Evolutionary conservation across 1,284 basidiomycete genomes (phyloP).

Genomic region (Cutaneotrichosporon mucoides): DNA sequence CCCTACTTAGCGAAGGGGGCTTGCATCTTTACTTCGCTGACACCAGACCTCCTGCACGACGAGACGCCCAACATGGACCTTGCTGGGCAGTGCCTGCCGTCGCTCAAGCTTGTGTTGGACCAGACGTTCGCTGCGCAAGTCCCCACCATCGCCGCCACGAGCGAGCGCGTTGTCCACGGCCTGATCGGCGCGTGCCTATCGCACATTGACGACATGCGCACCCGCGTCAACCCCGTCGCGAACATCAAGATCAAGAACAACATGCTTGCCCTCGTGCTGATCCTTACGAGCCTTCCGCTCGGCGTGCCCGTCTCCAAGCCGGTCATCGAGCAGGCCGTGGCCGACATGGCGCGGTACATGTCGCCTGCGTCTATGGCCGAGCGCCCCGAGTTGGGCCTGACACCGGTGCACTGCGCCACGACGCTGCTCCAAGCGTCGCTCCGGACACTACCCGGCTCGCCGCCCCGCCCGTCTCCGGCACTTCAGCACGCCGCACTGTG

Average conservation of each 20-base stretch:
- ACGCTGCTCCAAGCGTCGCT: slow-evolving; percentile 64
- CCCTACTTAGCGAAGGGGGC: no score
- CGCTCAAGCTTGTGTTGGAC: slow-evolving; percentile 69
- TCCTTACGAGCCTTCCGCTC: slow-evolving; percentile 74
- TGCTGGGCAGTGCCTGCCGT: slow-evolving; percentile 70
- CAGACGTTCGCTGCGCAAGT: slow-evolving; percentile 42
- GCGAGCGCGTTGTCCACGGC: slow-evolving; percentile 67
- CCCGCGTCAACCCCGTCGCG: slow-evolving; percentile 70
- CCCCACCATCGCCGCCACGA: slow-evolving; percentile 30
- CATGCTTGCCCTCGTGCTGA: slow-evolving; percentile 76
- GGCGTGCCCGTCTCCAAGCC: slow-evolving; percentile 65
- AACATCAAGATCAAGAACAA: slow-evolving; percentile 86
- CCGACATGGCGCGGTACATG: slow-evolving; percentile 70
- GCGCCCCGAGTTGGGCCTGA: slow-evolving; percentile 68
- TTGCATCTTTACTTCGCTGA: no score
- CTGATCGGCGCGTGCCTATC: slow-evolving; percentile 77
- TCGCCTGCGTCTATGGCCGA: slow-evolving; percentile 54
- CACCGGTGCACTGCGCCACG: slow-evolving; percentile 81
- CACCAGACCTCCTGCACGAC: slow-evolving; percentile 71
- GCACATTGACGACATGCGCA: slow-evolving; percentile 86
- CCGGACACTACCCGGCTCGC: slow-evolving; percentile 18
- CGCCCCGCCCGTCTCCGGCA: slow-evolving; percentile 47
- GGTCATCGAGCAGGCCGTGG: slow-evolving; percentile 78
- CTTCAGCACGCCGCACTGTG: slow-evolving; percentile 68
- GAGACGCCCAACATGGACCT: slow-evolving; percentile 74